Percentiles rank a stretch among this genome's conserved stretches.
Evolutionary conservation across 371 early-diverging fungal species (phyloP).

Genomic region (Rhizopus microsporus): DNA sequence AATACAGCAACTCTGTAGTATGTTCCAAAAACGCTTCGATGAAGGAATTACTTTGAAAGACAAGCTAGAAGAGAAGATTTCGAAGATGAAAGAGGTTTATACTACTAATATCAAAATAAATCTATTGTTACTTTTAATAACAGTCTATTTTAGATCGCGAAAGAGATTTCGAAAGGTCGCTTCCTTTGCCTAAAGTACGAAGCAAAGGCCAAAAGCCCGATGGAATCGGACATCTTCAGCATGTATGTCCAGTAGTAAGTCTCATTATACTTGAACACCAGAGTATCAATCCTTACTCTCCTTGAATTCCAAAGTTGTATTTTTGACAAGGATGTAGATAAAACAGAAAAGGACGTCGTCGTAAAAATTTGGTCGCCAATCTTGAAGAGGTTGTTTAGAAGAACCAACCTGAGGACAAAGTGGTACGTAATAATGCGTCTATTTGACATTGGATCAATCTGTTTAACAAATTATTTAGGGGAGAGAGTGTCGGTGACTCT

Average conservation of each 20-base stretch:
- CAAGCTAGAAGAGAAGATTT: neutral
- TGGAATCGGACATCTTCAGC: constrained; percentile 3
- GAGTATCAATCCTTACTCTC: neutral
- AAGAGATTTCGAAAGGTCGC: constrained; percentile 33
- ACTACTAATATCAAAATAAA: constrained; percentile 1
- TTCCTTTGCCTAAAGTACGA: constrained; percentile 95
- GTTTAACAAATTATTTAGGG: constrained; percentile 4
- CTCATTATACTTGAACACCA: neutral
- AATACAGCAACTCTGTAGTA: neutral
- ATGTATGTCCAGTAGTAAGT: constrained; percentile 1
- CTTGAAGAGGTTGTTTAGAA: constrained; percentile 3
- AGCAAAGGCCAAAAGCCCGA: constrained; percentile 57
- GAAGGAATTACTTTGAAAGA: neutral
- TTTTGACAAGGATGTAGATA: constrained; percentile 6
- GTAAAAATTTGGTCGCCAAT: constrained; percentile 7
- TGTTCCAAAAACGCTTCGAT: neutral
- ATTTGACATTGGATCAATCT: neutral
- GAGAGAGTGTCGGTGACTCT: constrained; percentile 1
- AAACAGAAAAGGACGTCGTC: neutral
- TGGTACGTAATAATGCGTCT: constrained; percentile 4
- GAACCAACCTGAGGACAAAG: constrained; percentile 1
- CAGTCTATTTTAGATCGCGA: neutral
- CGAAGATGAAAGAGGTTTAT: neutral
- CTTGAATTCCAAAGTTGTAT: neutral
- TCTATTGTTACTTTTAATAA: constrained; percentile 1